Evolutionary conservation across 805 yeast species (phyloP).

Genomic region (Ogataea pilisensis): DNA sequence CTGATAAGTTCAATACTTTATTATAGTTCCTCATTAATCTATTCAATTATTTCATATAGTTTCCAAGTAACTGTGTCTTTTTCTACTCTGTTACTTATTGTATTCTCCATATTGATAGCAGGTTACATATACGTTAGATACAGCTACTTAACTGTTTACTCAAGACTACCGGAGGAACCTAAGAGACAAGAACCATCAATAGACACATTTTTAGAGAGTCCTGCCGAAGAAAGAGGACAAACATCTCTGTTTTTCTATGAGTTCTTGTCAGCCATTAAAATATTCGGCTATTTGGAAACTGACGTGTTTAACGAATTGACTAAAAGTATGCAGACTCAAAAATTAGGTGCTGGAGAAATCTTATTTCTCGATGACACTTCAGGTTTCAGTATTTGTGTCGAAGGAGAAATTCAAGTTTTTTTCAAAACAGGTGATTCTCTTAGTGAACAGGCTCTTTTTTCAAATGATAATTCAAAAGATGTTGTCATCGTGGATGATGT

Average conservation of each 20-base stretch:
- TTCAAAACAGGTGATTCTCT: slow-evolving; percentile 43
- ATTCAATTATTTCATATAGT: slow-evolving; percentile 37
- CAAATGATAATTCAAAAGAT: slow-evolving; percentile 35
- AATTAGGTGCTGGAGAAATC: slow-evolving; percentile 71
- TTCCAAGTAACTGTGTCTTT: slow-evolving; percentile 50
- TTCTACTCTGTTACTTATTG: slow-evolving; percentile 38
- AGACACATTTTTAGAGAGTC: slow-evolving; percentile 42
- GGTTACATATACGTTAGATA: slow-evolving; percentile 54
- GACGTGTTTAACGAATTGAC: slow-evolving; percentile 92
- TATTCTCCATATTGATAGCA: slow-evolving; percentile 29
- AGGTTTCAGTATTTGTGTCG: slow-evolving; percentile 91
- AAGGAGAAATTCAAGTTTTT: slow-evolving; percentile 81
- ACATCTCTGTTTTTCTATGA: slow-evolving; percentile 62
- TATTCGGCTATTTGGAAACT: slow-evolving; percentile 88
- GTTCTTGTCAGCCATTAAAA: slow-evolving; percentile 83
- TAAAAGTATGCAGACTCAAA: slow-evolving; percentile 85
- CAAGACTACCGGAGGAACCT: slow-evolving; percentile 47
- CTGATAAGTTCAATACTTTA: slow-evolving; percentile 14
- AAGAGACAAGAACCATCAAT: slow-evolving; percentile 40
- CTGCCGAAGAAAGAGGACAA: slow-evolving; percentile 28
- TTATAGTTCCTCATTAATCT: slow-evolving; percentile 16
- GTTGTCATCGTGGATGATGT: slow-evolving; percentile 49
- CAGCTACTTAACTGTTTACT: slow-evolving; percentile 58
- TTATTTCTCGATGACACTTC: slow-evolving; percentile 58
- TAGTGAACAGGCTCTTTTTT: slow-evolving; percentile 16